Base-by-base conservation (phyloP, 208 protist species). In the Vickermania spadyakhi region DNA sequence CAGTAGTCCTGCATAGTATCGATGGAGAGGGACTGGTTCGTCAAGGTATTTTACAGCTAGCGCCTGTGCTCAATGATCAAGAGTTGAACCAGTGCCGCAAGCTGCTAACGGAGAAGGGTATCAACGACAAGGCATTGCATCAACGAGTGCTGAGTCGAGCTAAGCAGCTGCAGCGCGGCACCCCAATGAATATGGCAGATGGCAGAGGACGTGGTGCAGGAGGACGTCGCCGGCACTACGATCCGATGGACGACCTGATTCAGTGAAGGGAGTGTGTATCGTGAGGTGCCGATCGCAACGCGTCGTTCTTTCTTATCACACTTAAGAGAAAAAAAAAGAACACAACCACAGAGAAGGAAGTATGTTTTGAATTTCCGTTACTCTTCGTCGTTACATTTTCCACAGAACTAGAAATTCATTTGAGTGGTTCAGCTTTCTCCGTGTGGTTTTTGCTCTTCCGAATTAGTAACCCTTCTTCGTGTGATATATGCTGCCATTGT, bases 41-140 rank as follows among this genome's bases (percentile, higher is more conserved):
- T 3, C 62, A 64, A 3, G 75, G 62, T 21, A 62, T 89, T 31
- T 56, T 89, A 1, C 56, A 63, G 3, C 31, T 91, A 7, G 77
- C 77, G 5, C 72, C 79, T 2, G 27, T 51, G 28, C 57, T 90
- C 53, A 86, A 77, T 30, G 86, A 89, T 56, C 77, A 86, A 42
- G 68, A 87, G 52, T 52, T 87, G 50, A 22, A 60, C 14, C 66
- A 71, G 31, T 67, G 69, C 52, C 66, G 73, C 13, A 75, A 66
- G 21, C 50, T 76, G 0, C 68, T 93, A 3, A n/a, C 69, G 26
- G 55, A 60, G 28, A 25, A 64, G 28, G 68, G 73, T 23, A 62
- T 77, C 7, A 30, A 60, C 36, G 70, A 77, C 31, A 64, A 63
- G 11, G 64, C 66, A 27, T 63, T 80, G 14, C 73, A 80, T 58